Evolutionary conservation across 805 yeast genomes (phyloP).

Genomic region (Spencermartinsiella europaea): DNA sequence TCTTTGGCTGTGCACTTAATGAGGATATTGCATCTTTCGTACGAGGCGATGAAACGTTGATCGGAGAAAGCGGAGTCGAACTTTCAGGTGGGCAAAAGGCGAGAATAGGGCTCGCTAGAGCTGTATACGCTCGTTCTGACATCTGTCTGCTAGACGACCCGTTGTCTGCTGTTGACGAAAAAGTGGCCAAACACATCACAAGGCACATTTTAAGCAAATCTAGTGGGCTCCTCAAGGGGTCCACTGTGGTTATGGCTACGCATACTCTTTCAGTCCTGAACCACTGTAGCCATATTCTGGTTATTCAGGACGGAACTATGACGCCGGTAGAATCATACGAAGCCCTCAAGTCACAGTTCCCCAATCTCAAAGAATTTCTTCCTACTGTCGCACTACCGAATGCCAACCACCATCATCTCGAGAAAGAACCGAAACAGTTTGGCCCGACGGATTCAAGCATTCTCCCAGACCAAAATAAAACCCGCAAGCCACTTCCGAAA

Average conservation of each 20-base stretch:
- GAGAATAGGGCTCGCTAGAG: conserved; percentile 86
- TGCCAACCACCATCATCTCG: no score
- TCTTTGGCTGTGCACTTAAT: conserved; percentile 83
- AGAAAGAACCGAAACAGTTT: not conserved
- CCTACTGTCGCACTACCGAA: not conserved
- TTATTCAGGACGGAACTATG: conserved; percentile 46
- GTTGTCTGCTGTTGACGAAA: conserved; percentile 93
- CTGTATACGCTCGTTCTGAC: conserved; percentile 91
- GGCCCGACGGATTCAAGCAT: not conserved
- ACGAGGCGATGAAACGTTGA: conserved; percentile 84
- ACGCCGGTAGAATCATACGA: conserved; percentile 53
- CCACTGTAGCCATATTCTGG: conserved; percentile 59
- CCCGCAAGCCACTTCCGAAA: not conserved
- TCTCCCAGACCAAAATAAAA: no score
- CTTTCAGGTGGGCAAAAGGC: conserved; percentile 98
- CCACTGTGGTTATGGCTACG: conserved; percentile 71
- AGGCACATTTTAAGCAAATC: conserved; percentile 64
- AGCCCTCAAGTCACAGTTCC: not conserved
- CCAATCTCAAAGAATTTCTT: not conserved
- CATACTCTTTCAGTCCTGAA: conserved; percentile 71
- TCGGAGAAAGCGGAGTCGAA: conserved; percentile 91
- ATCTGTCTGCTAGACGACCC: conserved; percentile 86
- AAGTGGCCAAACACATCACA: conserved; percentile 81
- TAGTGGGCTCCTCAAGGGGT: conserved; percentile 56
- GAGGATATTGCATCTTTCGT: conserved; percentile 74